A percentile compares a stretch with the other conserved stretches of the same genome.
phyloP scores from a whole-genome alignment of 495 filamentous ascomycete genomes.

The Aspergillus heteromorphus region DNA sequence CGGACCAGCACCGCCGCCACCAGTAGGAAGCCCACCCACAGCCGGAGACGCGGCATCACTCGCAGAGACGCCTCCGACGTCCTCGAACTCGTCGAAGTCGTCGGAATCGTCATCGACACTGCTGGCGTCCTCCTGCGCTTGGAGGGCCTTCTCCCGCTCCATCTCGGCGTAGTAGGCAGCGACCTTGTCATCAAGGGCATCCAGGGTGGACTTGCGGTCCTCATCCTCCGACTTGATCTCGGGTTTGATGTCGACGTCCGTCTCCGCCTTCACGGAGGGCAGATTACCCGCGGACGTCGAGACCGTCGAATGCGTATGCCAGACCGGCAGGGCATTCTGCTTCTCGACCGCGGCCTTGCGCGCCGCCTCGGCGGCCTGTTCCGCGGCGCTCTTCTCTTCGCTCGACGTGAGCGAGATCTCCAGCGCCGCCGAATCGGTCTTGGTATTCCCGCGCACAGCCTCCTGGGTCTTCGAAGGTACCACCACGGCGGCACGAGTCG shows the following conservation, averaged over 20 bases:
- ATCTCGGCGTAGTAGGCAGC: conserved; percentile 50
- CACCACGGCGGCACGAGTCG: conserved; percentile 39
- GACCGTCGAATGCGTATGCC: conserved; percentile 87
- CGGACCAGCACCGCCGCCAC: conserved; percentile 8
- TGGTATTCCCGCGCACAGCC: conserved; percentile 64
- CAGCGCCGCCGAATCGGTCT: conserved; percentile 64
- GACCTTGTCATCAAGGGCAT: conserved; percentile 44
- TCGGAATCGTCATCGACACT: conserved; percentile 45
- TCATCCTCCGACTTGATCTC: conserved; percentile 45
- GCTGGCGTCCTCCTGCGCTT: conserved; percentile 42
- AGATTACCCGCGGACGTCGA: conserved; percentile 22
- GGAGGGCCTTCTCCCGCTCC: conserved; percentile 43
- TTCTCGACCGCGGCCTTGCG: conserved; percentile 68
- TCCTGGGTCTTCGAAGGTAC: conserved; percentile 48
- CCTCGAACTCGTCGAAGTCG: conserved; percentile 47
- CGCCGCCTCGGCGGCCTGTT: conserved; percentile 64
- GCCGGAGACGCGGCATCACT: conserved; percentile 37
- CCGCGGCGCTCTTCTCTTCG: conserved; percentile 68
- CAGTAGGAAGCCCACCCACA: conserved; percentile 9
- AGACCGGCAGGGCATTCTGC: conserved; percentile 82
- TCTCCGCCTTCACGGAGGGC: conserved; percentile 29
- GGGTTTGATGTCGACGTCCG: conserved; percentile 34
- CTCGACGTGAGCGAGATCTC: conserved; percentile 71
- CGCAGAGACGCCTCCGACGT: conserved; percentile 38
- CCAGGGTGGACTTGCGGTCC: conserved; percentile 46